phyloP scores from a whole-genome alignment of 306 rosid genomes.

The Castanopsis chinensis region DNA sequence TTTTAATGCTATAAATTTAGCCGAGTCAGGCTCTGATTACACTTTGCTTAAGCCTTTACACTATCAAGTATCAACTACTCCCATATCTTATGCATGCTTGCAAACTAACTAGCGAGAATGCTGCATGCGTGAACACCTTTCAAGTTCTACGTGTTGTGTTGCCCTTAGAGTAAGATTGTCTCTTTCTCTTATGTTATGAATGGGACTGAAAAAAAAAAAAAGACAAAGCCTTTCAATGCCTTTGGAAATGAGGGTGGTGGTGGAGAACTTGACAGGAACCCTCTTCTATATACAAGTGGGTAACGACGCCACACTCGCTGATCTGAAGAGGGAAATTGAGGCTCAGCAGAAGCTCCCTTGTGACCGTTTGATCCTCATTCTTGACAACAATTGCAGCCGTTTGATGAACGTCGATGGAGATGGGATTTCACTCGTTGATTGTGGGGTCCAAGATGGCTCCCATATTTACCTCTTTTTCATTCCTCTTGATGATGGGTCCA shows the following conservation, averaged over 20 bases:
- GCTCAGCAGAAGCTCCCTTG: conserved; percentile 47
- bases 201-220: background rate
- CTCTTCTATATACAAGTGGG: conserved; percentile 38
- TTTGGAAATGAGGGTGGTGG: conserved; percentile 36
- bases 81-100: conserved; percentile 7
- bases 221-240: background rate
- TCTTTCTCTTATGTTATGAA: background rate
- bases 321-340: conserved; percentile 50
- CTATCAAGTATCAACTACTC: background rate
- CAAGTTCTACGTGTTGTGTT: background rate
- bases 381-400: conserved; percentile 17
- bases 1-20: too few species aligned
- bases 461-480: conserved; percentile 52
- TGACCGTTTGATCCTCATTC: conserved; percentile 53
- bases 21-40: background rate
- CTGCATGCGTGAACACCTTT: conserved; percentile 41
- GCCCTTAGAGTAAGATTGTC: background rate
- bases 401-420: conserved; percentile 31
- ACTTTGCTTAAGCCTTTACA: background rate
- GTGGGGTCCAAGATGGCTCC: conserved; percentile 58
- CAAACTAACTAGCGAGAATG: conserved; percentile 46
- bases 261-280: conserved; percentile 50
- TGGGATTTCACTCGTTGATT: conserved; percentile 38
- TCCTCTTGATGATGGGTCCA: conserved; percentile 39
- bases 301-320: conserved; percentile 40